Conservation (phyloP, 345 rosid genomes). For the Cardamine chenopodiifolia region DNA sequence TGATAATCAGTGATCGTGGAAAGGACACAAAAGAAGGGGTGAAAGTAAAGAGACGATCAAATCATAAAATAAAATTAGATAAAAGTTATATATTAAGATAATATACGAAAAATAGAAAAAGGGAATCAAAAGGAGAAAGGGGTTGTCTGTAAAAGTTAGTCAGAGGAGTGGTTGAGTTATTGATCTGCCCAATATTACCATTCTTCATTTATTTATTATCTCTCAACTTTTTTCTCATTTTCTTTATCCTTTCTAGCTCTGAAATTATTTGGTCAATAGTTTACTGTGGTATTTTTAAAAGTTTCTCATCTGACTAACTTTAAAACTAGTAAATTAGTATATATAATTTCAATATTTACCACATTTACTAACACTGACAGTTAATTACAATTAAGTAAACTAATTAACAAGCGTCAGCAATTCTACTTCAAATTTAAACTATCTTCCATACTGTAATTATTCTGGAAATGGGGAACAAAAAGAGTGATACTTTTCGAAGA, state of each 20-base stretch:
- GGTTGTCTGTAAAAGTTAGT: conserved; percentile 54
- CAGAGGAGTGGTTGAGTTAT: conserved; percentile 82
- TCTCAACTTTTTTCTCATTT: conserved; percentile 28
- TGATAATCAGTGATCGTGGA: conserved; percentile 33
- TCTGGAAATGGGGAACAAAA: neutral
- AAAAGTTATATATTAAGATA: neutral
- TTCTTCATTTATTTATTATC: conserved; percentile 54
- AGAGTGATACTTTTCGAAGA: conserved; percentile 16
- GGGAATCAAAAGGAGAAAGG: conserved; percentile 59
- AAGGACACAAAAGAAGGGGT: conserved; percentile 8
- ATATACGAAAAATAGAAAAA: conserved; percentile 42
- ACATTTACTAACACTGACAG: neutral
- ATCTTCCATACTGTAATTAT: conserved; percentile 1
- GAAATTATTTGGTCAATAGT: neutral
- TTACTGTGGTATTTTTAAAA: neutral
- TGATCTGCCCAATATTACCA: conserved; percentile 61
- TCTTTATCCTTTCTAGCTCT: neutral
- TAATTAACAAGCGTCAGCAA: conserved; percentile 13
- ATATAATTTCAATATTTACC: neutral
- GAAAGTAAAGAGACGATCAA: conserved; percentile 28
- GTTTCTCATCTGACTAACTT: neutral
- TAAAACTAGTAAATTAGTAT: neutral
- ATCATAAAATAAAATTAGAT: conserved; percentile 1
- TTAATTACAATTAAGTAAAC: neutral
- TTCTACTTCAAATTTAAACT: conserved; percentile 11